Percentiles rank a stretch among this genome's conserved stretches.
phyloP scores from a whole-genome alignment of 208 protist genomes.

The Sergeia podlipaevii region DNA sequence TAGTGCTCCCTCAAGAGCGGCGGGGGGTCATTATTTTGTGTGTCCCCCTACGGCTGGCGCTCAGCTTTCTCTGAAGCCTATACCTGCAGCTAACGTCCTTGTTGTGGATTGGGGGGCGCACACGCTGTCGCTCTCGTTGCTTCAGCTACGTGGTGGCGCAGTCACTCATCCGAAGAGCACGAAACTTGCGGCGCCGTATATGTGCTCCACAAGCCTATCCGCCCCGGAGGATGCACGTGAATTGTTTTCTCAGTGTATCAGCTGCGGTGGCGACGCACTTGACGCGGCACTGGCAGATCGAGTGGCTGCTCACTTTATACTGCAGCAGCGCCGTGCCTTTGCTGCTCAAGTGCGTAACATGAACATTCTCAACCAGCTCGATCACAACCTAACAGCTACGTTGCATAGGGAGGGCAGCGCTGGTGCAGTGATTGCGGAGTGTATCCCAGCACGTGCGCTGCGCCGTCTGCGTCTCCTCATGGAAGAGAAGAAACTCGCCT shows the following conservation, averaged over 20 bases:
- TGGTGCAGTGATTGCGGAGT: conserved; percentile 25
- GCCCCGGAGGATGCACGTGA: background rate
- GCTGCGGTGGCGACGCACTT: conserved; percentile 61
- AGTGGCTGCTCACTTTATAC: conserved; percentile 70
- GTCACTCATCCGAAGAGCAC: conserved; percentile 14
- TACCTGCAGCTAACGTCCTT: conserved; percentile 42
- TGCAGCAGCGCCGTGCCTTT: conserved; percentile 63
- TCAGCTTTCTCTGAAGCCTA: too few species aligned
- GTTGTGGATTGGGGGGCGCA: conserved; percentile 84
- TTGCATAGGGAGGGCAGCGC: conserved; percentile 4
- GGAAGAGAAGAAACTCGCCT: conserved; percentile 77
- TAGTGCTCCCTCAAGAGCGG: conserved; percentile 17
- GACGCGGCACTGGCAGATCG: conserved; percentile 59
- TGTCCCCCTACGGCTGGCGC: conserved; percentile 22
- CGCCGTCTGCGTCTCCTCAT: conserved; percentile 53
- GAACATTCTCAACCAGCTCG: conserved; percentile 17
- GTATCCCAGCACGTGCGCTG: conserved; percentile 68
- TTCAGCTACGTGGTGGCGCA: conserved; percentile 48
- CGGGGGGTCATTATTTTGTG: conserved; percentile 29
- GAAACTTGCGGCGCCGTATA: conserved; percentile 12
- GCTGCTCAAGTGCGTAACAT: conserved; percentile 29
- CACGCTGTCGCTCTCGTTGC: conserved; percentile 45
- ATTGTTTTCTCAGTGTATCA: conserved; percentile 9
- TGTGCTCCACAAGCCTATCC: conserved; percentile 25
- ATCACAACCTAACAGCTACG: conserved; percentile 12